These are phyloP conservation scores for Daldinia grandis DNA, from an alignment of 495 filamentous ascomycete genomes.

Conservation along the genomic window DNA sequence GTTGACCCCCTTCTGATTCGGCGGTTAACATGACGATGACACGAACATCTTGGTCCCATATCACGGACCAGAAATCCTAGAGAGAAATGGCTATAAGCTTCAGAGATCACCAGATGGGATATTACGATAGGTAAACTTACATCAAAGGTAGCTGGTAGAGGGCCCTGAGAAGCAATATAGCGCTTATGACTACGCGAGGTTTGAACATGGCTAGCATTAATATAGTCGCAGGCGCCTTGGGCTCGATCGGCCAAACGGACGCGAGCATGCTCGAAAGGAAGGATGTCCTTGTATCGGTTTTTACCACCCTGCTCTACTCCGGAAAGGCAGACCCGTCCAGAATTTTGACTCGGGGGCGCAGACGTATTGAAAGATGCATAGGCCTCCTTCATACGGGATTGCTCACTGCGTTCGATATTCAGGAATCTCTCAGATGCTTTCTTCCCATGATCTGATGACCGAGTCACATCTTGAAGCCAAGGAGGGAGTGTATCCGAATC, in stretches of 20 bases:
- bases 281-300: constrained; percentile 97
- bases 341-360: constrained; percentile 10
- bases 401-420: constrained; percentile 81
- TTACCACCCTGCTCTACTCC: constrained; percentile 95
- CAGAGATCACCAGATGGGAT: neutral
- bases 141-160: constrained; percentile 89
- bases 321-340: constrained; percentile 66
- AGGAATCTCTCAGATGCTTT: constrained; percentile 84
- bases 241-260: constrained; percentile 78
- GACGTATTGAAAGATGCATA: constrained; percentile 67
- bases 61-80: constrained; percentile 96
- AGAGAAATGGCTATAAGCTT: constrained; percentile 49
- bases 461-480: constrained; percentile 78
- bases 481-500: constrained; percentile 67
- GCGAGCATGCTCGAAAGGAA: constrained; percentile 93
- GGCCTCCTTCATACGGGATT: constrained; percentile 90
- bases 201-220: constrained; percentile 91
- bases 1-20: constrained; percentile 92
- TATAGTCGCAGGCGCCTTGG: constrained; percentile 86
- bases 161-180: constrained; percentile 96
- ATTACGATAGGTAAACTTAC: constrained; percentile 61
- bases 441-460: constrained; percentile 75
- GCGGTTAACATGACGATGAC: constrained; percentile 96
- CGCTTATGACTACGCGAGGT: constrained; percentile 80
- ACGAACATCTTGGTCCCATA: constrained; percentile 96